phyloP scores from a whole-genome alignment of 805 yeast species.

The Ogataea ganodermae region DNA sequence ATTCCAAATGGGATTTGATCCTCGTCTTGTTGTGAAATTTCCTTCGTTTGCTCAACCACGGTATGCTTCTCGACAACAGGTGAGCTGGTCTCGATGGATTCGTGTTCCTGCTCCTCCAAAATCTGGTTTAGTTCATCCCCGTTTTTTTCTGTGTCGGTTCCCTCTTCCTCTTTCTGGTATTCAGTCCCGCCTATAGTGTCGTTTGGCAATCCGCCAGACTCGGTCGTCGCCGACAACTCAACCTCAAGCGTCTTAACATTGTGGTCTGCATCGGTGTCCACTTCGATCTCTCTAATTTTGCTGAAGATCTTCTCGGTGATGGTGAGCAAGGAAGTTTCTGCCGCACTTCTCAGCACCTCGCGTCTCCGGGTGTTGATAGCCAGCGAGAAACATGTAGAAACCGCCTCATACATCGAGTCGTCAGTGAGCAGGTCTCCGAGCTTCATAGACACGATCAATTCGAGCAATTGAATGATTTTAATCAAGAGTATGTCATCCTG shows the following conservation, averaged over 20 bases:
- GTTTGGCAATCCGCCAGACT: conserved; percentile 45
- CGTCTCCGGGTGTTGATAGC: conserved; percentile 92
- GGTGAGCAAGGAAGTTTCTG: conserved; percentile 75
- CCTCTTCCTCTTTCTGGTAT: conserved; percentile 10
- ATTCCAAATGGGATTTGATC: conserved; percentile 63
- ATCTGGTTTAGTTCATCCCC: too few species aligned
- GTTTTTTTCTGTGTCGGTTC: neutral
- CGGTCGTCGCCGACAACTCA: conserved; percentile 27
- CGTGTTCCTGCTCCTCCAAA: conserved; percentile 5
- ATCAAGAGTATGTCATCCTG: conserved; percentile 90
- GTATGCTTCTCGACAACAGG: neutral
- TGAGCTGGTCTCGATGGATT: conserved; percentile 4
- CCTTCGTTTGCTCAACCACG: neutral
- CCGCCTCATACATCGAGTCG: conserved; percentile 81
- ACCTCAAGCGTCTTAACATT: conserved; percentile 32
- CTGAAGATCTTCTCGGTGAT: conserved; percentile 71
- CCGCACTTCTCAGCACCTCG: conserved; percentile 84
- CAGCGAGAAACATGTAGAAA: conserved; percentile 86
- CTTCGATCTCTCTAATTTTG: conserved; percentile 55
- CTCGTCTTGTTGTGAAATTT: conserved; percentile 17
- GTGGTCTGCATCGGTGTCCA: conserved; percentile 31
- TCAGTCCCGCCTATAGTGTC: conserved; percentile 58
- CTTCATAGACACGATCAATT: conserved; percentile 62
- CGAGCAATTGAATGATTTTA: conserved; percentile 76
- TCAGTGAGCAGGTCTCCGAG: conserved; percentile 71